Evolutionary conservation across 495 filamentous ascomycete species (phyloP).

Genomic region (Articulospora tetracladia): DNA sequence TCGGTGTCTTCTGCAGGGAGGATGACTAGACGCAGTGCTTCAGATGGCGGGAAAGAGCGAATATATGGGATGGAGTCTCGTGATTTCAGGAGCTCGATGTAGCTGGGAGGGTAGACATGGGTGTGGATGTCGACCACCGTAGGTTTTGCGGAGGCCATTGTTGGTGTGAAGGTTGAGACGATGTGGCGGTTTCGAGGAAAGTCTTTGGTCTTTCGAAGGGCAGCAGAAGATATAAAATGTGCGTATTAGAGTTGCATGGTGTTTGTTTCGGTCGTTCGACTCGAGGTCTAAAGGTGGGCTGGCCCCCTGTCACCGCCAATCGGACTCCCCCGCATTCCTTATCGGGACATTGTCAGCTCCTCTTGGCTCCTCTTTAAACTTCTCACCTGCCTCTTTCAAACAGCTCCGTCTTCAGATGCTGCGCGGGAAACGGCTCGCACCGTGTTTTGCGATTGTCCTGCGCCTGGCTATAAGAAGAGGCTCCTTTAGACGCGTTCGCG

Average conservation of each 20-base stretch:
- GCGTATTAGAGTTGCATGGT: background rate
- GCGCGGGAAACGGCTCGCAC: constrained; percentile 13
- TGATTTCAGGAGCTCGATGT: constrained; percentile 74
- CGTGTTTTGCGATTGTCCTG: background rate
- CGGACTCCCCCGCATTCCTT: constrained; percentile 7
- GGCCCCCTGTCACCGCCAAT: background rate
- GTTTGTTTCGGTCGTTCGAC: background rate
- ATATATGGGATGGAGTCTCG: constrained; percentile 78
- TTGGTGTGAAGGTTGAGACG: background rate
- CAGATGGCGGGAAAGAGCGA: constrained; percentile 56
- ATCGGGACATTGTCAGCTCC: background rate
- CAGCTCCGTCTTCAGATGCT: constrained; percentile 1
- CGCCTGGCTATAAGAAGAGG: background rate
- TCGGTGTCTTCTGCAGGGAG: constrained; percentile 64
- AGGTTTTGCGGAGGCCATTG: constrained; percentile 20
- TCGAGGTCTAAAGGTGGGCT: background rate
- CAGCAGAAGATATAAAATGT: background rate
- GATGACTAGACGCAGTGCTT: constrained; percentile 71
- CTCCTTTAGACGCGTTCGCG: background rate
- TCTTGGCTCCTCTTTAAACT: background rate
- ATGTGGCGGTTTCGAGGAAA: too few species aligned
- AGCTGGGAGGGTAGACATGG: constrained; percentile 86
- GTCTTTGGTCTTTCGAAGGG: too few species aligned
- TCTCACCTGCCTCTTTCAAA: constrained; percentile 2
- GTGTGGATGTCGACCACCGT: constrained; percentile 86